phyloP scores from a whole-genome alignment of 1,284 basidiomycete species.

The Heterobasidion parviporum region DNA sequence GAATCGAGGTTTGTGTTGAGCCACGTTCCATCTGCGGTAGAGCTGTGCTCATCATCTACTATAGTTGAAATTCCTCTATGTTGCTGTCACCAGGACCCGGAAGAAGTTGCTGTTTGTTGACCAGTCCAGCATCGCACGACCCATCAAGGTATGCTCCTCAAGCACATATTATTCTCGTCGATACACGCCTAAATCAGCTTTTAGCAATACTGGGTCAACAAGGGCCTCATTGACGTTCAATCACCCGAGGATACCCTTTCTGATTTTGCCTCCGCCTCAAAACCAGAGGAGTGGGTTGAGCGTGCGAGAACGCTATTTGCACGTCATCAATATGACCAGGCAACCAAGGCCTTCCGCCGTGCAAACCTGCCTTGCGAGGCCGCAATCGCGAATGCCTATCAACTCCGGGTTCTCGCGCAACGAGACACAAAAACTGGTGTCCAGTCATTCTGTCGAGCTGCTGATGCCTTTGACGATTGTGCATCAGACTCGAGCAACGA shows the following conservation, averaged over 20 bases:
- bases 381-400: slow-evolving; percentile 37
- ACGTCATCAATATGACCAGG: slow-evolving; percentile 46
- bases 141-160: slow-evolving; percentile 51
- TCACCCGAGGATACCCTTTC: slow-evolving; percentile 21
- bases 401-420: slow-evolving; percentile 32
- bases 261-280: slow-evolving; percentile 37
- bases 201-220: slow-evolving; percentile 29
- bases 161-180: not conserved
- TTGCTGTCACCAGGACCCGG: slow-evolving; percentile 61
- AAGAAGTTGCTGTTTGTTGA: slow-evolving; percentile 65
- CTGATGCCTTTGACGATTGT: slow-evolving; percentile 35
- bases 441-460: slow-evolving; percentile 36
- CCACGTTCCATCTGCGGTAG: not conserved
- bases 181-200: slow-evolving; percentile 23
- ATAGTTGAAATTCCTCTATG: slow-evolving; percentile 62
- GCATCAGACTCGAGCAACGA: not conserved
- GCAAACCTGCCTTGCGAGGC: slow-evolving; percentile 37
- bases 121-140: slow-evolving; percentile 42
- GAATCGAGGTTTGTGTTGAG: slow-evolving; percentile 39
- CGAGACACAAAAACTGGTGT: slow-evolving; percentile 15
- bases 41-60: not conserved
- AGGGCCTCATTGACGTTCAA: not conserved
- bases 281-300: slow-evolving; percentile 45
- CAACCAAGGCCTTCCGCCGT: slow-evolving; percentile 52
- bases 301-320: slow-evolving; percentile 46